These are phyloP conservation scores for Davidsoniella virescens DNA, from an alignment of 2,329 filamentous ascomycete genomes.

Conservation along the genomic window DNA sequence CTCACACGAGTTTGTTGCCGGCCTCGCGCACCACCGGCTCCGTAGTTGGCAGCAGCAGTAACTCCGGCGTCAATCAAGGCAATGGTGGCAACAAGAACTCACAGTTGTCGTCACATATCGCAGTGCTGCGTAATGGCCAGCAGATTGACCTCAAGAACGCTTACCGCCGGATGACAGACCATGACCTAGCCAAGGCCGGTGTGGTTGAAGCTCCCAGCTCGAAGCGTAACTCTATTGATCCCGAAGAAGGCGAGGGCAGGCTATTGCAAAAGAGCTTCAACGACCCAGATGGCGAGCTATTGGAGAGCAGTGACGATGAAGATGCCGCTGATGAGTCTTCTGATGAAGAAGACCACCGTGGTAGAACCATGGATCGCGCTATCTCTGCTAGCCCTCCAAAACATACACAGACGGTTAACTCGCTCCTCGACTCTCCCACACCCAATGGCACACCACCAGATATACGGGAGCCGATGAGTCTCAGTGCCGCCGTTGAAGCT, in stretches of 20 bases:
- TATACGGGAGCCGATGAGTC: constrained; percentile 33
- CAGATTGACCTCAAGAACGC: constrained; percentile 52
- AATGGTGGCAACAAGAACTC: too few relatives aligned
- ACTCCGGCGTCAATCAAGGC: too few relatives aligned
- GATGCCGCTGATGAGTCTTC: constrained; percentile 30
- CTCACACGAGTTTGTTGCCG: constrained; percentile 20
- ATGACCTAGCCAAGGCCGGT: constrained; percentile 45
- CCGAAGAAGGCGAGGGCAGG: constrained; percentile 24
- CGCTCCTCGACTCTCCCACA: neutral
- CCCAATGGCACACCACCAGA: neutral
- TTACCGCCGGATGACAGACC: constrained; percentile 56
- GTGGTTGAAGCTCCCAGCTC: constrained; percentile 44
- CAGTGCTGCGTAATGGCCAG: constrained; percentile 43
- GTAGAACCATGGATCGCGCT: constrained; percentile 37
- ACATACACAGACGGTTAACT: neutral
- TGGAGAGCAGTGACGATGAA: constrained; percentile 56
- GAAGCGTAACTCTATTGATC: constrained; percentile 25
- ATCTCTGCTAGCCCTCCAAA: neutral
- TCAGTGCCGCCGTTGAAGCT: constrained; percentile 61
- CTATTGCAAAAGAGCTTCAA: too few relatives aligned
- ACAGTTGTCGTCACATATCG: constrained; percentile 18
- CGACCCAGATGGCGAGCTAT: constrained; percentile 27
- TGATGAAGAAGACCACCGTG: constrained; percentile 44
- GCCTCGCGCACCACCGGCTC: constrained; percentile 19
- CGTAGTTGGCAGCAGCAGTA: constrained; percentile 12